Base-by-base conservation (phyloP, 2,329 filamentous ascomycete species). In the Sphaerulina musiva region DNA sequence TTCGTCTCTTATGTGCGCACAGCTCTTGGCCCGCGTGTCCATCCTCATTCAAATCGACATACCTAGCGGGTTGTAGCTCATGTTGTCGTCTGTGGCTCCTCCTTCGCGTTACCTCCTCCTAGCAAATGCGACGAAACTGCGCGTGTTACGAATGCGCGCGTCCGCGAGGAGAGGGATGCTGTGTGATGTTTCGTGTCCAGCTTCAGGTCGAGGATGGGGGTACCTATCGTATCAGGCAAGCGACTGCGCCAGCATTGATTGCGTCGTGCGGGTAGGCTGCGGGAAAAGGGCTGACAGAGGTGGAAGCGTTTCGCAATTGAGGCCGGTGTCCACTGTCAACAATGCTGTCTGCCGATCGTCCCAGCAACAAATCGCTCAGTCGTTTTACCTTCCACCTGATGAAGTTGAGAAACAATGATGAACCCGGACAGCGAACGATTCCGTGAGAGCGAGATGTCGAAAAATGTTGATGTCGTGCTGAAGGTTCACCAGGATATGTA, bases 1-100 rank as follows among this genome's bases (percentile, higher is more conserved):
- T 43, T 47, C 20, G 32, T 47, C 9, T 29, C 43, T 14, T 34
- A 46, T 48, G 14, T 10, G 46, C 49, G 46, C 48, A 38, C 17
- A 40, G 46, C 32, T 53, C 42, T 41, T 58, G 53, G 53, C 54
- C 56, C 57, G 26, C 31, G 17, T 34, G 46, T 39, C 50, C 54
- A 58, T 51, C 57, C 51, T 31, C 40, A 26, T 17, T 40, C 38
- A 26, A 53, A 11, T 45, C 36, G 44, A 62, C 59, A 41, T 49
- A 62, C 60, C 60, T 54, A 61, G 56, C 46, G 61, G 61, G 38
- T 63, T 63, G 58, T 61, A 63, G 53, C 57, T 60, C 59, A 63
- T 63, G 46, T 40, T 58, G 53, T 48, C 46, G 45, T 43, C 42
- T 31, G 26, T 39, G 6, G 8, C 43, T 23, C 26, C 46, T 46